Conservation (phyloP, 805 yeast species). For the Pichia membranifaciens region DNA sequence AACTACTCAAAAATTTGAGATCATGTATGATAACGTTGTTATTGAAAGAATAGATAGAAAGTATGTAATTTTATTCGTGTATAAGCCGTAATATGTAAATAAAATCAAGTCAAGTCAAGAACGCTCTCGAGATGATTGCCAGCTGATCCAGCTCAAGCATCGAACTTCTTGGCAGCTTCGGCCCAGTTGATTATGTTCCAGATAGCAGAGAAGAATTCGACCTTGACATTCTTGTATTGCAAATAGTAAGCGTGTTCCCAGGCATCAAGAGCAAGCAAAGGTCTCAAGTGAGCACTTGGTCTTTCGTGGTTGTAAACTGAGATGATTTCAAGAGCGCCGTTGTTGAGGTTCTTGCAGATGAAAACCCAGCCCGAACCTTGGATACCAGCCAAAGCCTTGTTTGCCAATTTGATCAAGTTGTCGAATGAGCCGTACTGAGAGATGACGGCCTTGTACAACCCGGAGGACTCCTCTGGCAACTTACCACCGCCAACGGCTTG, state of each 20-base stretch:
- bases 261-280: constrained; percentile 86
- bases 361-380: constrained; percentile 98
- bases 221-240: constrained; percentile 89
- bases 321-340: constrained; percentile 71
- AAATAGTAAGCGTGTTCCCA: constrained; percentile 97
- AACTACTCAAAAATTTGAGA: no score
- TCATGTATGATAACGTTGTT: neutral
- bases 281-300: constrained; percentile 60
- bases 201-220: constrained; percentile 85
- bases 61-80: neutral
- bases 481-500: constrained; percentile 70
- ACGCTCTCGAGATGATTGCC: neutral
- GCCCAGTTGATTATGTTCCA: constrained; percentile 95
- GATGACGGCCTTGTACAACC: constrained; percentile 51
- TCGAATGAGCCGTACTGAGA: constrained; percentile 71
- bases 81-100: neutral
- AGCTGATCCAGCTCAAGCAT: constrained; percentile 24
- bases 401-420: constrained; percentile 55
- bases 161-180: constrained; percentile 74
- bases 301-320: constrained; percentile 87
- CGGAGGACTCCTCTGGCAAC: constrained; percentile 48
- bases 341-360: constrained; percentile 72
- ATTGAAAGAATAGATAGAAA: constrained; percentile 1
- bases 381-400: constrained; percentile 71
- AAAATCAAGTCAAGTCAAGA: neutral